Conservation (phyloP, 768 basidiomycete species). For the Rhodocollybia butyracea region DNA sequence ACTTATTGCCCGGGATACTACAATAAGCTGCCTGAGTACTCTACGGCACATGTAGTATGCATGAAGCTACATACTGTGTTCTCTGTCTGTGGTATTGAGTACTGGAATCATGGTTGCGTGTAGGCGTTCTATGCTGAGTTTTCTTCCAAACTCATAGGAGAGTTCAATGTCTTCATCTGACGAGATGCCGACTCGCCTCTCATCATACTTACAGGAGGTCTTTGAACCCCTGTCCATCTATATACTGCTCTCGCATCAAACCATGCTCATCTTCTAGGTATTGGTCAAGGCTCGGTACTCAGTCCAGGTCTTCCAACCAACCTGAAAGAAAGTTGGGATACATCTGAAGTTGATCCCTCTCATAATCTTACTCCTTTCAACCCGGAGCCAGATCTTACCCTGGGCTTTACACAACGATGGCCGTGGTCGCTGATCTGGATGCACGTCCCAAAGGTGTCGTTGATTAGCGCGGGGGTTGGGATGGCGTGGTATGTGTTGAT, state of each 20-base stretch:
- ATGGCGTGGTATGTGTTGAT: slow-evolving; percentile 67
- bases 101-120: too few species aligned
- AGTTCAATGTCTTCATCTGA: slow-evolving; percentile 23
- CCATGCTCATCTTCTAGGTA: slow-evolving; percentile 73
- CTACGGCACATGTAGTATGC: too few species aligned
- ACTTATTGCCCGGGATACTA: too few species aligned
- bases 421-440: slow-evolving; percentile 23
- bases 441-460: slow-evolving; percentile 42
- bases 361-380: slow-evolving; percentile 3
- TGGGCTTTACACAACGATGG: slow-evolving; percentile 20
- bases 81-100: too few species aligned
- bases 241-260: slow-evolving; percentile 44
- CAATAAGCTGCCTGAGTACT: too few species aligned
- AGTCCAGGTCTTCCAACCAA: slow-evolving; percentile 56
- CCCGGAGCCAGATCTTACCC: not conserved
- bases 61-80: too few species aligned
- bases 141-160: slow-evolving; percentile 49
- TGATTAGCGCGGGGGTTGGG: slow-evolving; percentile 62
- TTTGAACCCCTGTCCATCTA: slow-evolving; percentile 58
- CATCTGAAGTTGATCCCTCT: slow-evolving; percentile 7
- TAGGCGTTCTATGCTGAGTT: slow-evolving; percentile 75
- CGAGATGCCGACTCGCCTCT: slow-evolving; percentile 46
- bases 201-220: slow-evolving; percentile 79
- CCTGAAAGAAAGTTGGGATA: slow-evolving; percentile 25
- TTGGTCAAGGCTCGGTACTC: slow-evolving; percentile 65